A percentile compares a stretch with the other conserved stretches of the same genome.
phyloP scores from a whole-genome alignment of 2,329 filamentous ascomycete species.

The Fusarium compactum region DNA sequence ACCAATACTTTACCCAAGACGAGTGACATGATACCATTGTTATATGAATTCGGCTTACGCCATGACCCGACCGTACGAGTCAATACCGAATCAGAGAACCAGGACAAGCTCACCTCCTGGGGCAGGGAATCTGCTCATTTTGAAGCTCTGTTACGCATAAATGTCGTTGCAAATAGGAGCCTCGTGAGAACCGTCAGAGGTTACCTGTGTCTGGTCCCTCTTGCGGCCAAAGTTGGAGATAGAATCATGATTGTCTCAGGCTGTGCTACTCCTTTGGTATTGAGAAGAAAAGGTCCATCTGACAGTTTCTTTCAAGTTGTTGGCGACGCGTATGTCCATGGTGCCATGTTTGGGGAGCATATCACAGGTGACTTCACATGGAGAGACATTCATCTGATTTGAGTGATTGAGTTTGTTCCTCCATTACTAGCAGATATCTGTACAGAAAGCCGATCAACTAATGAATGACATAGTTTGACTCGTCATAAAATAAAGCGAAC shows the following conservation, averaged over 20 bases:
- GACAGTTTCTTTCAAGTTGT: slow-evolving; percentile 29
- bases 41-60: not conserved
- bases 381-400: not conserved
- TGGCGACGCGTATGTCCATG: slow-evolving; percentile 33
- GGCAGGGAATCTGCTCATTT: not conserved
- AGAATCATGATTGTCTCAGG: not conserved
- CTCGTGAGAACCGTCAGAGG: not conserved
- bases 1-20: not conserved
- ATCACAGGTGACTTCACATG: slow-evolving; percentile 12
- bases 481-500: slow-evolving; percentile 30
- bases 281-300: slow-evolving; percentile 21
- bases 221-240: not conserved
- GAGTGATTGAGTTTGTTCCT: not conserved
- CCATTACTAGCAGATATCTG: not conserved
- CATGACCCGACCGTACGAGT: not conserved
- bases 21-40: not conserved
- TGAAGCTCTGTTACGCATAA: not conserved
- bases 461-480: slow-evolving; percentile 3
- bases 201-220: not conserved
- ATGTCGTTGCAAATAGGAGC: not conserved
- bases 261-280: slow-evolving; percentile 33
- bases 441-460: not conserved
- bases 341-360: slow-evolving; percentile 25
- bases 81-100: not conserved
- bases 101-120: not conserved